These are phyloP conservation scores for Carex kokanica DNA, from an alignment of 176 grass and related monocot genomes.

Conservation along the genomic window DNA sequence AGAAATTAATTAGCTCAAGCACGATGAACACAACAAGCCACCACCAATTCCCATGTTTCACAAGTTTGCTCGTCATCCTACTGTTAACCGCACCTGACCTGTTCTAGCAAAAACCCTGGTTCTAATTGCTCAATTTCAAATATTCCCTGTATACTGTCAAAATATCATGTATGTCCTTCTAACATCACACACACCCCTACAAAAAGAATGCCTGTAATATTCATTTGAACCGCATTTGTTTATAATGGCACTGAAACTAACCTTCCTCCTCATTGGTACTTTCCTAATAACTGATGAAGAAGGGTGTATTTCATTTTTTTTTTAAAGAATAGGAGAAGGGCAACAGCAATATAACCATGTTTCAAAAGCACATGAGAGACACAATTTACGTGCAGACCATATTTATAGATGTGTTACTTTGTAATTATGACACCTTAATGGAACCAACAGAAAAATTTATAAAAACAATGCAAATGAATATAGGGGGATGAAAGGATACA, in stretches of 20 bases:
- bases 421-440: background rate
- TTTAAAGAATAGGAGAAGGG: background rate
- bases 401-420: background rate
- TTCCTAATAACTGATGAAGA: background rate
- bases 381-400: background rate
- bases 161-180: background rate
- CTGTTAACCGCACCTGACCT: background rate
- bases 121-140: background rate
- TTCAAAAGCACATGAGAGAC: background rate
- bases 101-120: background rate
- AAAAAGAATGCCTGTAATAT: background rate
- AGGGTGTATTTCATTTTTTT: background rate
- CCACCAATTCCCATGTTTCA: background rate
- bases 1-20: background rate
- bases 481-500: conserved; percentile 59
- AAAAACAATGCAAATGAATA: conserved; percentile 21
- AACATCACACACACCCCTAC: background rate
- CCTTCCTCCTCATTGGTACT: background rate
- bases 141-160: background rate
- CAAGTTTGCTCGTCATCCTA: background rate
- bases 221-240: background rate
- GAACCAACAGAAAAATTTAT: conserved; percentile 20
- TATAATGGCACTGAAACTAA: background rate
- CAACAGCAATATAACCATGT: background rate
- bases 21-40: background rate